Evolutionary conservation across 1,284 basidiomycete species (phyloP).

Genomic region (Pisolithus thermaeus): DNA sequence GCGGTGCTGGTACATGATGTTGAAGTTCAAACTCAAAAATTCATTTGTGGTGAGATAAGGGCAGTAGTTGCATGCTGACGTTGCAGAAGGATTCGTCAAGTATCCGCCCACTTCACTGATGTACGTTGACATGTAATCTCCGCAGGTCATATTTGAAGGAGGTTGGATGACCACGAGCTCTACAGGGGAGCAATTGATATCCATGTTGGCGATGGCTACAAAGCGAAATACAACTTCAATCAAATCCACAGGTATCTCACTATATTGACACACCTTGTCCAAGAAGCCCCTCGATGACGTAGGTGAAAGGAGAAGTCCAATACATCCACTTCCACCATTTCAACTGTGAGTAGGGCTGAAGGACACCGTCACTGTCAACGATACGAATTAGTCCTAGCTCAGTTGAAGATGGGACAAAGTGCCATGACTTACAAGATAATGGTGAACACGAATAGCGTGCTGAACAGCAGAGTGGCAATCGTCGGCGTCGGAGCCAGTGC

Average conservation of each 20-base stretch:
- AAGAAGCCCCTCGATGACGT: slow-evolving; percentile 45
- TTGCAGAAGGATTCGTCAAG: slow-evolving; percentile 53
- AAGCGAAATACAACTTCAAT: background rate
- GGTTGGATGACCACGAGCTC: slow-evolving; percentile 53
- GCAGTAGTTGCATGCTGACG: slow-evolving; percentile 51
- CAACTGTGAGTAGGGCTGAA: slow-evolving; percentile 52
- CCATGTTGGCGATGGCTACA: slow-evolving; percentile 40
- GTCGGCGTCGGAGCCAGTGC: slow-evolving; percentile 42
- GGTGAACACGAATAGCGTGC: slow-evolving; percentile 55
- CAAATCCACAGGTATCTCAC: background rate
- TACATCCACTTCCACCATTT: slow-evolving; percentile 77
- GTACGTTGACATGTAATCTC: slow-evolving; percentile 47
- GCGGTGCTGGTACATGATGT: slow-evolving; percentile 40
- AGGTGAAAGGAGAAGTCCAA: slow-evolving; percentile 70
- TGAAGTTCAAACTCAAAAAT: slow-evolving; percentile 36
- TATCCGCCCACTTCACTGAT: slow-evolving; percentile 58
- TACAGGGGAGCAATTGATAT: slow-evolving; percentile 48
- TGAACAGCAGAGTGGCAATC: slow-evolving; percentile 54
- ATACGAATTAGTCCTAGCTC: slow-evolving; percentile 5
- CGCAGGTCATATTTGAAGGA: slow-evolving; percentile 57
- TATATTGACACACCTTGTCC: slow-evolving; percentile 29
- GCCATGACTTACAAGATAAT: slow-evolving; percentile 48
- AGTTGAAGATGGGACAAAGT: background rate
- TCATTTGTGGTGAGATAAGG: slow-evolving; percentile 37
- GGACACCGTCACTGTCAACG: slow-evolving; percentile 40